Base-by-base conservation (phyloP, 164 flowering plant genomes). In the Magnolia sinica region DNA sequence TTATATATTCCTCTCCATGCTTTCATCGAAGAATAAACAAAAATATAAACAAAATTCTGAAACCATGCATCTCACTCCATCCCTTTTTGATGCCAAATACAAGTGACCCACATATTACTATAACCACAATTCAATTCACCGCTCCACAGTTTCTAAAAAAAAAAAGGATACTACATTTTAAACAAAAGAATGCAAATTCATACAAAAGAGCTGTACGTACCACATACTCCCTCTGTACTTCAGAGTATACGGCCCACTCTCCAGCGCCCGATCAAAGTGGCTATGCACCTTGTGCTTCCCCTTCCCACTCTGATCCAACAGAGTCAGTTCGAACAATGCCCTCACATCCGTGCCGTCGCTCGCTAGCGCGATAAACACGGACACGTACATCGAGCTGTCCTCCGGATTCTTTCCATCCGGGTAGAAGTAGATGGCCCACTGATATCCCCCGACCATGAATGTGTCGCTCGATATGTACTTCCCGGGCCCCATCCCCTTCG, bases 161-260 rank as follows among this genome's bases (percentile, higher is more conserved):
- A 37, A 37, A 37, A 37, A 37, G 7, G 45, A 37, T 37, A 5
- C 45, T 37, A 37, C 45, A 37, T 37, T 37, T 37, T 37, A 37
- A 37, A 37, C 45, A 3, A 37, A 37, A 37, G 45, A 37, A 37
- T 3, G 45, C 45, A 37, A 37, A 37, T 37, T 37, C 45, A 37
- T 37, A 5, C 45, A 37, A 3, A 37, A 37, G 45, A 5, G 45
- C 45, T 2, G 45, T 16, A 78, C 85, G 50, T 90, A 94, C 98
- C 98, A 93, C 98, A 93, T 93, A 87, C 96, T 91, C 31, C 98
- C 98, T 69, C 87, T 81, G 73, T 91, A 93, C 84, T 93, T 91
- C 75, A 93, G 74, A 3, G 94, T 85, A 77, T 93, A 93, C 0
- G 98, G 98, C 1, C 98, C 98, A 23, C 92, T 86, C 78, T 90